Conservation (phyloP, 805 yeast species). For the Blastobotrys peoriensis region DNA sequence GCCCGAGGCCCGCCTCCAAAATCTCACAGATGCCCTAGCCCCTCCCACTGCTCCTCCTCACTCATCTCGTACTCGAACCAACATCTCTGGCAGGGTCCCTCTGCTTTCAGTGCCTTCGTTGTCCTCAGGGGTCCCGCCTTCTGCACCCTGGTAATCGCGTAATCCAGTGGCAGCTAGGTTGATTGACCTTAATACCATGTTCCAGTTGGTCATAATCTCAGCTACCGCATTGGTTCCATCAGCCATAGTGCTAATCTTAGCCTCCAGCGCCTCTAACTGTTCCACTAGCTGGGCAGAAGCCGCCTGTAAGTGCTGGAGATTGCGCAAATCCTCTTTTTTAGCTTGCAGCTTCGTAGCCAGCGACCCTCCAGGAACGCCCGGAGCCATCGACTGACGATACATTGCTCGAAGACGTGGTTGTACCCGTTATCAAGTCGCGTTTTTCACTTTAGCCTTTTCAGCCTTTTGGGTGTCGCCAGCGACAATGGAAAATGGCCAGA, state of each 20-base stretch:
- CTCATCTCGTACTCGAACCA: slow-evolving; percentile 29
- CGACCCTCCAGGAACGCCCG: too few relatives aligned
- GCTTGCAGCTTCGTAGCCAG: slow-evolving; percentile 29
- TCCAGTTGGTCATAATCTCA: slow-evolving; percentile 58
- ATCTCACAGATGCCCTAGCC: background rate
- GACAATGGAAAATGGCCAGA: too few relatives aligned
- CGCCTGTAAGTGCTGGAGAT: slow-evolving; percentile 42
- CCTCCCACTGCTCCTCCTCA: slow-evolving; percentile 17
- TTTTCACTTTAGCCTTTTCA: too few relatives aligned
- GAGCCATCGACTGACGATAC: too few relatives aligned
- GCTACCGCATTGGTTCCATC: slow-evolving; percentile 57
- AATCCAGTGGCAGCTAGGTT: slow-evolving; percentile 47
- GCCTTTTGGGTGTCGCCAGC: too few relatives aligned
- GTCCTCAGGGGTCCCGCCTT: slow-evolving; percentile 40
- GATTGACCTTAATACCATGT: slow-evolving; percentile 52
- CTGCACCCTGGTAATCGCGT: slow-evolving; percentile 34
- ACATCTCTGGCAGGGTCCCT: slow-evolving; percentile 25
- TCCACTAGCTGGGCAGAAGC: slow-evolving; percentile 41
- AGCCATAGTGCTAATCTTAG: slow-evolving; percentile 42
- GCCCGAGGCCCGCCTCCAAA: too few relatives aligned
- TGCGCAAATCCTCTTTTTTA: slow-evolving; percentile 47
- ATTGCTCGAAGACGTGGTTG: too few relatives aligned
- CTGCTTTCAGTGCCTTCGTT: slow-evolving; percentile 25
- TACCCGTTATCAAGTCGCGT: too few relatives aligned
- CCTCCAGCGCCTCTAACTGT: slow-evolving; percentile 45